Evolutionary conservation across 2,329 filamentous ascomycete species (phyloP).

Genomic region (Pseudomassariella vexata): DNA sequence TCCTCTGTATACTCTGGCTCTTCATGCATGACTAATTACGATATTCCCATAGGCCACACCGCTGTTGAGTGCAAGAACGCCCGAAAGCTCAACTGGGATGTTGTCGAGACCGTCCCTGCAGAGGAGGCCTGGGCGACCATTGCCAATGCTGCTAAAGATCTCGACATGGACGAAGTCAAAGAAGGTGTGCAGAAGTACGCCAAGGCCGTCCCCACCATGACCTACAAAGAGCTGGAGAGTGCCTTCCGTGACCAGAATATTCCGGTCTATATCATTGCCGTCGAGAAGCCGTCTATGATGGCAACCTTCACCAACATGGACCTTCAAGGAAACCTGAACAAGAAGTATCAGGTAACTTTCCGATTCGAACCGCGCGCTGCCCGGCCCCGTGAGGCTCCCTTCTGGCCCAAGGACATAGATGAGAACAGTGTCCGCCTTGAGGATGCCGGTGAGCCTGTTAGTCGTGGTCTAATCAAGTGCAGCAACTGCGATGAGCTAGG

Average conservation of each 20-base stretch:
- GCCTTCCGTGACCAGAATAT: conserved; percentile 50
- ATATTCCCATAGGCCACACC: conserved; percentile 42
- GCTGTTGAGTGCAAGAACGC: conserved; percentile 51
- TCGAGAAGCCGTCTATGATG: conserved; percentile 49
- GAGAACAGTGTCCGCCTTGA: conserved; percentile 60
- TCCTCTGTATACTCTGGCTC: not conserved
- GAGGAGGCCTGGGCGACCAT: conserved; percentile 57
- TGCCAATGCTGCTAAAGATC: conserved; percentile 41
- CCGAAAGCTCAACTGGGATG: conserved; percentile 50
- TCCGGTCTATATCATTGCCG: conserved; percentile 55
- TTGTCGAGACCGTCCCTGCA: conserved; percentile 39
- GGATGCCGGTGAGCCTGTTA: conserved; percentile 59
- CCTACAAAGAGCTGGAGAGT: conserved; percentile 55
- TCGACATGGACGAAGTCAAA: conserved; percentile 60
- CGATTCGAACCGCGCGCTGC: conserved; percentile 53
- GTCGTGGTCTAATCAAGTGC: conserved; percentile 55
- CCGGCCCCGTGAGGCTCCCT: conserved; percentile 51
- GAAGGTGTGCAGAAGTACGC: conserved; percentile 53
- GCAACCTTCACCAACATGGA: conserved; percentile 65
- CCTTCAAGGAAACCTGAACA: conserved; percentile 60
- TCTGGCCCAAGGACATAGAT: conserved; percentile 52
- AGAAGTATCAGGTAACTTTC: conserved; percentile 59
- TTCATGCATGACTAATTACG: conserved; percentile 7
- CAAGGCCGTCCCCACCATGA: conserved; percentile 52
- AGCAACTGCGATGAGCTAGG: conserved; percentile 59